Evolutionary conservation across 495 filamentous ascomycete genomes (phyloP), one percentile per base, ranked within the genome.

Genomic region (Thermothielavioides terrestris): DNA sequence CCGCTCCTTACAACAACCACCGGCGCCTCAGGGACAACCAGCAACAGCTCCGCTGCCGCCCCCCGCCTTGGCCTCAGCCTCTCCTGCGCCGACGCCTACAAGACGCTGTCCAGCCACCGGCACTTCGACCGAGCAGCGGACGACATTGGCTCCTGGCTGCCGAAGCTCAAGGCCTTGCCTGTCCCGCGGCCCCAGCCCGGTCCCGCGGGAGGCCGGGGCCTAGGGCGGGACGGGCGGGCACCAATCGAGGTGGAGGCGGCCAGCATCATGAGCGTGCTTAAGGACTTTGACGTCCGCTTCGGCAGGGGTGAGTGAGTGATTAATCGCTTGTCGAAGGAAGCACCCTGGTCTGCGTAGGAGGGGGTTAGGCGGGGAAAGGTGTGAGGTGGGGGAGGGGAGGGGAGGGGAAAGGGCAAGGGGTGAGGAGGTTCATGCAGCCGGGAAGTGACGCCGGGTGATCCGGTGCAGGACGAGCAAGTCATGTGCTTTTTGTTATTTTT

Each of bases 211-310:
- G 42, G 40, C 6, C 35, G 42, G 4, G 45, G 49, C 9, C 36
- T 42, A 22, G 43, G 38, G 21, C 39, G 54, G 18, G 57, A 36
- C 4, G 47, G 64, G 50, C 72, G 81, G 50, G 76, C 76, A 18
- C 82, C 85, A 6, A 79, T 88, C 55, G 85, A 91, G 60, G 82
- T 94, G 8, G 87, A 94, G 60, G 85, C 88, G 1, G 86, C 86
- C 4, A 89, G 84, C 61, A 86, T 94, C 22, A 89, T 91, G 83
- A 81, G 82, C 32, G 87, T 92, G 25, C 63, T 94, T 47, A 86
- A 84, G 54, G 82, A 83, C 49, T 88, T 94, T 60, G 88, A 94
- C 60, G 76, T 86, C 31, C 65, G 88, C 32, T 94, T 94, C 65
- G 82, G 80, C 6, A 61, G 59, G 45, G 65, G 64, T 8, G 50